Percentiles rank a stretch among this genome's conserved stretches.
Evolutionary conservation across 2,329 filamentous ascomycete species (phyloP).

Genomic region (Phyllachora maydis): DNA sequence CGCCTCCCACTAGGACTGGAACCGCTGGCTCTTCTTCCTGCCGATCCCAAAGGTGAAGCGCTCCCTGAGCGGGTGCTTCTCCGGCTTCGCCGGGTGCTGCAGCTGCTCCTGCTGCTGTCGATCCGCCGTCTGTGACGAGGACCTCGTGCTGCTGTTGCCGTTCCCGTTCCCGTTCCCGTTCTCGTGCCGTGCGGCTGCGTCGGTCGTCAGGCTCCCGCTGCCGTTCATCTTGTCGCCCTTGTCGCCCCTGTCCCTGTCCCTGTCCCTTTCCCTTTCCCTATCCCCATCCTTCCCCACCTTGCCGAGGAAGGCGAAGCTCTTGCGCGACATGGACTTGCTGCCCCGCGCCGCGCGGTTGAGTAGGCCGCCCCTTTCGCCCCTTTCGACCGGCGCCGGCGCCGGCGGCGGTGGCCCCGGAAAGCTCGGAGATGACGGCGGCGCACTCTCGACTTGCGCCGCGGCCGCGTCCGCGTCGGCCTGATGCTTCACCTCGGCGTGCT

Average conservation of each 20-base stretch:
- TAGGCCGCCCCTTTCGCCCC: slow-evolving; percentile 15
- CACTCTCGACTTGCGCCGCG: slow-evolving; percentile 11
- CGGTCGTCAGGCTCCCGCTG: slow-evolving; percentile 3
- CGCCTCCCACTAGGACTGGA: slow-evolving; percentile 11
- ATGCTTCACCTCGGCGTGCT: slow-evolving; percentile 24
- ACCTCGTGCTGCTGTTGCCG: slow-evolving; percentile 7
- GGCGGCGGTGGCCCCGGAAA: too few species aligned
- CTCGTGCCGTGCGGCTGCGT: slow-evolving; percentile 6
- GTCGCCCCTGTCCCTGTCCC: slow-evolving; percentile 12
- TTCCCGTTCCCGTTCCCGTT: slow-evolving; percentile 7
- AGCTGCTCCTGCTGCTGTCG: too few species aligned
- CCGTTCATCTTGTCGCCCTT: slow-evolving; percentile 10
- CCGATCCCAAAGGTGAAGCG: slow-evolving; percentile 47
- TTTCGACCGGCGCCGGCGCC: too few species aligned
- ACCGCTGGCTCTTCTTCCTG: slow-evolving; percentile 46
- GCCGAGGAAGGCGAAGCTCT: slow-evolving; percentile 47
- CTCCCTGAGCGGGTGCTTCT: slow-evolving; percentile 32
- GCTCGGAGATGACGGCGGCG: too few species aligned
- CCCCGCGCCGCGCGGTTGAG: slow-evolving; percentile 48
- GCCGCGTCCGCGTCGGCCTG: slow-evolving; percentile 20
- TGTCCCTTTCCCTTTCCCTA: slow-evolving; percentile 20
- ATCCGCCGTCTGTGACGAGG: too few species aligned
- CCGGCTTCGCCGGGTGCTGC: slow-evolving; percentile 27
- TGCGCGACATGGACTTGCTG: slow-evolving; percentile 62
- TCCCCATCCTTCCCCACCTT: too few species aligned